Evolutionary conservation across 805 yeast species (phyloP).

Genomic region (Saccharomycopsis fodiens): DNA sequence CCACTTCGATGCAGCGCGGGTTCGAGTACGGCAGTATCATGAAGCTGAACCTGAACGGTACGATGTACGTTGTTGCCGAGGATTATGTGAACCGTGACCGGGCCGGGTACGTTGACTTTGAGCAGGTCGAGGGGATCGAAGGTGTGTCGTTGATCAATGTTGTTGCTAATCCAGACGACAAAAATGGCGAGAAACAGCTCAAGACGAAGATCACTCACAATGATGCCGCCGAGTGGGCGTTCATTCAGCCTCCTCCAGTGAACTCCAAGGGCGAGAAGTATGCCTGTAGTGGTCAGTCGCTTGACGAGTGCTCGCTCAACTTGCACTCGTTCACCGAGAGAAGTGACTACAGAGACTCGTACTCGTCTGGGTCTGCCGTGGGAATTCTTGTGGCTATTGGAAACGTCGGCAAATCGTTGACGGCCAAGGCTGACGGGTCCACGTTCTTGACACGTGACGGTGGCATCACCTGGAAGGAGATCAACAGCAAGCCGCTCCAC

Average conservation of each 20-base stretch:
- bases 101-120: constrained; percentile 81
- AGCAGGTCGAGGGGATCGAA: constrained; percentile 72
- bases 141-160: constrained; percentile 74
- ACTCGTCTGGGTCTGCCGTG: constrained; percentile 79
- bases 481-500: constrained; percentile 64
- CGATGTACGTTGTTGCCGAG: constrained; percentile 65
- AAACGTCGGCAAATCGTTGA: constrained; percentile 65
- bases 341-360: constrained; percentile 74
- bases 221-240: constrained; percentile 87
- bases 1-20: constrained; percentile 45
- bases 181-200: constrained; percentile 46
- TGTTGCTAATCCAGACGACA: constrained; percentile 49
- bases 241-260: constrained; percentile 56
- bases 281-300: constrained; percentile 41
- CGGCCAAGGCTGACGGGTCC: constrained; percentile 42
- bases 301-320: constrained; percentile 68
- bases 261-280: constrained; percentile 56
- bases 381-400: constrained; percentile 93
- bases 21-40: constrained; percentile 70
- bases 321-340: constrained; percentile 90
- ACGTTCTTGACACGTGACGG: constrained; percentile 86
- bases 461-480: constrained; percentile 81
- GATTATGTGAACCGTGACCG: constrained; percentile 66
- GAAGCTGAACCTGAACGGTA: constrained; percentile 89
- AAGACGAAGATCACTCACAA: constrained; percentile 74